Base-by-base conservation (phyloP, 2,329 filamentous ascomycete genomes). In the Stemphylium vesicarium region DNA sequence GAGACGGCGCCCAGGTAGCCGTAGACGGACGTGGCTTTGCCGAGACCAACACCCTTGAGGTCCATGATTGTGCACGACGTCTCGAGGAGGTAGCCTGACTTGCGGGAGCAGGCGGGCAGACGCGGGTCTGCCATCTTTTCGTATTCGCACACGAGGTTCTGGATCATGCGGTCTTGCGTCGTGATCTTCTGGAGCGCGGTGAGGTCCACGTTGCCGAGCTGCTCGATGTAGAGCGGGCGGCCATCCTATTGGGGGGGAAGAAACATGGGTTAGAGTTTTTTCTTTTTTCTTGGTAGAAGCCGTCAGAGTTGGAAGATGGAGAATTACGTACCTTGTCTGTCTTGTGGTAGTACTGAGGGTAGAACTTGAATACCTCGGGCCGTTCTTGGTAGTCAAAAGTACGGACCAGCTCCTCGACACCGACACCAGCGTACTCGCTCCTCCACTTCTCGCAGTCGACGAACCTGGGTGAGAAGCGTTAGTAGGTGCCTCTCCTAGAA, bases 41-140 rank as follows among this genome's bases (percentile, higher is more conserved):
- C 84, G 67, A 98, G 80, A 55, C 91, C 91, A 20, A 99, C 93
- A 59, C 93, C 93, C 82, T 96, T 96, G 77, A 97, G 85, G 79
- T 99, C 95, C 89, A 98, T 95, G 80, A 99, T 92, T 62, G 91
- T 94, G 87, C 95, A 98, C 82, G 92, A 97, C 20, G 95, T 99
- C 83, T 99, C 95, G 71, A 97, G 88, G 53, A 99, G 87, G 72
- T 89, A 86, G 69, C 91, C 92, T 20, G 88, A 83, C 80, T 96
- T 96, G 78, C 94, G 92, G 52, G 92, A 96, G 84, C 92, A 97
- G 65, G 95, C 94, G 47, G 95, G 95, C 52, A 99, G 85, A 65
- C 95, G 90, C 12, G 93, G 93, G 78, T 98, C 94, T 65, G 91
- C 85, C 66, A 98, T 85, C 78, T 94, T 96, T 83, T 99, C 95